Evolutionary conservation across 257 asterid species (phyloP).

Genomic region (Misopates orontium): DNA sequence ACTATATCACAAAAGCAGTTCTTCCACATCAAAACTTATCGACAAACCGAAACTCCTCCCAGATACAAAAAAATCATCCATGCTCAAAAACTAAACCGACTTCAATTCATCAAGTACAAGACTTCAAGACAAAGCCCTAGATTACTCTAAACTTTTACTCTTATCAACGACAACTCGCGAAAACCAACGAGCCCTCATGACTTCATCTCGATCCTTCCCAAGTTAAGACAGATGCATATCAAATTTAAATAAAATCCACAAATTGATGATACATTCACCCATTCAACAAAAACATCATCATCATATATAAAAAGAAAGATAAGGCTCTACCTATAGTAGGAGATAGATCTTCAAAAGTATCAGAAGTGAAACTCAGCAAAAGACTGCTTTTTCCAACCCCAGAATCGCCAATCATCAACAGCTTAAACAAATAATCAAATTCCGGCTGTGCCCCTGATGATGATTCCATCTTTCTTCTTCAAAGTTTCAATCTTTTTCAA

Average conservation of each 20-base stretch:
- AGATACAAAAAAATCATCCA: background rate
- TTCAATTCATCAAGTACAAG: background rate
- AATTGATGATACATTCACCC: background rate
- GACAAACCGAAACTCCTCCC: conserved; percentile 2
- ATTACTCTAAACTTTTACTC: background rate
- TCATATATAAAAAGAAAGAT: background rate
- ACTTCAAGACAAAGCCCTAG: background rate
- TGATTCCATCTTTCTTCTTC: conserved; percentile 38
- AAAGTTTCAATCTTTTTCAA: conserved; percentile 10
- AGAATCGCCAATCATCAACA: conserved; percentile 81
- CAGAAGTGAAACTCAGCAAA: conserved; percentile 86
- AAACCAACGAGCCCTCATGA: background rate
- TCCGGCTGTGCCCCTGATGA: conserved; percentile 48
- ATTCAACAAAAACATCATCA: background rate
- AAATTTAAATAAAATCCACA: background rate
- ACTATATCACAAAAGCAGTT: background rate
- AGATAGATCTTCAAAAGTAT: conserved; percentile 81
- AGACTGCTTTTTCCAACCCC: conserved; percentile 94
- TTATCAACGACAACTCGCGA: background rate
- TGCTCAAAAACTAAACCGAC: background rate
- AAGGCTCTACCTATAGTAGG: conserved; percentile 61
- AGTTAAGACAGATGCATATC: background rate
- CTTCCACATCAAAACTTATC: background rate
- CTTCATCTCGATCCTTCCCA: conserved; percentile 1
- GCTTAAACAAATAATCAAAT: conserved; percentile 59